Evolutionary conservation across 345 rosid species (phyloP).

Genomic region (Erysimum cheiranthoides): DNA sequence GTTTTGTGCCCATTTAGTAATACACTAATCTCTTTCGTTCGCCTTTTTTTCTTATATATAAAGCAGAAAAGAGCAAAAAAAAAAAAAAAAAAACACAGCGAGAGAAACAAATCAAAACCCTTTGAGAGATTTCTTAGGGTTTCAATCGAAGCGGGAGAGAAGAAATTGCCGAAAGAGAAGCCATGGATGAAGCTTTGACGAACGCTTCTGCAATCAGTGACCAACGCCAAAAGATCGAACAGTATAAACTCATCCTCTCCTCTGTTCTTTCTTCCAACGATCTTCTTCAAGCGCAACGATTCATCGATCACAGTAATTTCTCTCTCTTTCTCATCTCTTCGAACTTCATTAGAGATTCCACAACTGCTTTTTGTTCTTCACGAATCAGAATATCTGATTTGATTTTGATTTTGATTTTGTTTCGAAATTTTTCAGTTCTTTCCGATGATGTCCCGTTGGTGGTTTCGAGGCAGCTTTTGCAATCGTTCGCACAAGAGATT

Average conservation of each 20-base stretch:
- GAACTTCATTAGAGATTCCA: neutral
- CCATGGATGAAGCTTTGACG: slow-evolving; percentile 79
- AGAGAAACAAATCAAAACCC: slow-evolving; percentile 12
- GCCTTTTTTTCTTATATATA: neutral
- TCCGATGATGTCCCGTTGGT: slow-evolving; percentile 94
- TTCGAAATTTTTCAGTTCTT: slow-evolving; percentile 57
- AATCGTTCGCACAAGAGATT: slow-evolving; percentile 82
- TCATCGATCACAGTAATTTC: slow-evolving; percentile 80
- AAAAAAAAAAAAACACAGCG: neutral
- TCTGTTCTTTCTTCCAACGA: slow-evolving; percentile 86
- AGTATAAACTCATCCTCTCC: slow-evolving; percentile 89
- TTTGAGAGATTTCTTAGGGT: slow-evolving; percentile 34
- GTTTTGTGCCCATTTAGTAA: too few species aligned
- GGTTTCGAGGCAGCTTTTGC: slow-evolving; percentile 94
- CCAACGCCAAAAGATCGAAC: slow-evolving; percentile 99
- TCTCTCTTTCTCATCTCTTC: slow-evolving; percentile 1
- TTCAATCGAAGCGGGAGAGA: slow-evolving; percentile 31
- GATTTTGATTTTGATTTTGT: neutral
- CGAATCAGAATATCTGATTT: neutral
- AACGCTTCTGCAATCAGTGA: slow-evolving; percentile 77
- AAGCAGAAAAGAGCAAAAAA: neutral
- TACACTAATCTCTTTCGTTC: too few species aligned
- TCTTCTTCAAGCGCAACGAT: slow-evolving; percentile 75
- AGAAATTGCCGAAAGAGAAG: slow-evolving; percentile 29
- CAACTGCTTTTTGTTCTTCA: neutral